Evolutionary conservation across 192 early-diverging fungal genomes (phyloP), one percentile per base, ranked within the genome.

Genomic region (Rhizophlyctis rosea): DNA sequence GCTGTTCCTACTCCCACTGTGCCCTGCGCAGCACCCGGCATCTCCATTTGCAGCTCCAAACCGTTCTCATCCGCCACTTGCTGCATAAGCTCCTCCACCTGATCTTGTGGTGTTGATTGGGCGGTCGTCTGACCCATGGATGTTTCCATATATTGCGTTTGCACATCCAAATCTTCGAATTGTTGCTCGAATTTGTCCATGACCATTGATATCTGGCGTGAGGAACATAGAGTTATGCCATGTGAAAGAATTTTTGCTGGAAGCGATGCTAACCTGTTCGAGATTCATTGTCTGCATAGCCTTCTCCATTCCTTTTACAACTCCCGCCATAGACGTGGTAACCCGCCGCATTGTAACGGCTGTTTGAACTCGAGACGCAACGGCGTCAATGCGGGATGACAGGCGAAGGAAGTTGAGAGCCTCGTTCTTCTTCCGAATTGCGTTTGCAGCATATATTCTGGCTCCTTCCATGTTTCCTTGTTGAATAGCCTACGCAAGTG

Each of bases 181-280:
- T 96, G 95, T 9, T 74, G 76, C 70, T 99, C 95, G 65, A 99
- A 98, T 66, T 90, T 93, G 76, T 98, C 97, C 95, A 99, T 99
- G n/a, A 96, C 88, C 83, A 87, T 75, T 1, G 93, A 91, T 48
- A 99, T 96, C 87, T 93, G 60, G 11, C 7, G 21, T 28, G 30
- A 35, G 29, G 7, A n/a, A 21, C 48, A 25, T 51, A 13, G 55
- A 33, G 55, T 9, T 27, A 57, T 27, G 29, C 18, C 58, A 1
- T 24, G 30, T 69, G 7, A 33, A 68, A 59, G 69, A 65, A 18
- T 11, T 16, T 44, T n/a, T 53, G 11, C 27, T 23, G 7, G 23
- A 53, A 53, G 7, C 23, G 33, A 16, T 24, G 11, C 52, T 24
- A 74, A 91, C 91, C 84, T 90, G 88, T 67, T 98, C 97, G 36